Conservation (phyloP, 169 alveolate genomes). For the Cryptosporidium xiaoi region DNA sequence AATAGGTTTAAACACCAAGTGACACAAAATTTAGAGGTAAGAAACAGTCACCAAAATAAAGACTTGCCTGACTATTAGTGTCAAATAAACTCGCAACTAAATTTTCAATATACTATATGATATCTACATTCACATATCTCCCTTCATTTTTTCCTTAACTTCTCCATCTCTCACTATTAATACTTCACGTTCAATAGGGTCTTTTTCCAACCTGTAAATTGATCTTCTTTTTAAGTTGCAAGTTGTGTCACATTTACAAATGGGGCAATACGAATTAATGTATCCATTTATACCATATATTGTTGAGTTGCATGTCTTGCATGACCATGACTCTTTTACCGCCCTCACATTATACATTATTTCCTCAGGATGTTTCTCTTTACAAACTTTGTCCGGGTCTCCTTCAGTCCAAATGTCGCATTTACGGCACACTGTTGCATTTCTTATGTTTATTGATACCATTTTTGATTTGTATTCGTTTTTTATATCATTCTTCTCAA, state of each 20-base stretch:
- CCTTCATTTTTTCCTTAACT: not conserved
- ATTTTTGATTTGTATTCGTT: slow-evolving; percentile 8
- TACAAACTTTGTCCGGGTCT: slow-evolving; percentile 1
- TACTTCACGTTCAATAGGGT: not conserved
- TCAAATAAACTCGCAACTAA: not conserved
- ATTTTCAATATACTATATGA: not conserved
- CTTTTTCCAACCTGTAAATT: slow-evolving; percentile 26
- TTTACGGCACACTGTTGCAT: slow-evolving; percentile 30
- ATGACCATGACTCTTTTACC: slow-evolving; percentile 52
- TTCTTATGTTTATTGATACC: slow-evolving; percentile 10
- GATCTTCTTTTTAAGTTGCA: slow-evolving; percentile 36
- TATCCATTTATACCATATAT: slow-evolving; percentile 35
- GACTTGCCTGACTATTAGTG: slow-evolving; percentile 33
- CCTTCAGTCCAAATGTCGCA: slow-evolving; percentile 70
- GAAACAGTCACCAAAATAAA: not conserved
- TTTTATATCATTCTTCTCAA: slow-evolving; percentile 34
- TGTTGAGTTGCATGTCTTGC: slow-evolving; percentile 30
- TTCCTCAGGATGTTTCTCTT: slow-evolving; percentile 40
- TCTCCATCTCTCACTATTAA: slow-evolving; percentile 40
- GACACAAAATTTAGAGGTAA: not conserved
- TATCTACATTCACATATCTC: not conserved
- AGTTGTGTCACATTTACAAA: slow-evolving; percentile 22
- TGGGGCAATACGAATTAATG: slow-evolving; percentile 54
- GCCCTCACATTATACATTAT: slow-evolving; percentile 25
- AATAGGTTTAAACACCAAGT: slow-evolving; percentile 6